These are phyloP conservation scores for Rutidosis leptorrhynchoides DNA, from an alignment of 129 eudicot genomes.

Conservation along the genomic window DNA sequence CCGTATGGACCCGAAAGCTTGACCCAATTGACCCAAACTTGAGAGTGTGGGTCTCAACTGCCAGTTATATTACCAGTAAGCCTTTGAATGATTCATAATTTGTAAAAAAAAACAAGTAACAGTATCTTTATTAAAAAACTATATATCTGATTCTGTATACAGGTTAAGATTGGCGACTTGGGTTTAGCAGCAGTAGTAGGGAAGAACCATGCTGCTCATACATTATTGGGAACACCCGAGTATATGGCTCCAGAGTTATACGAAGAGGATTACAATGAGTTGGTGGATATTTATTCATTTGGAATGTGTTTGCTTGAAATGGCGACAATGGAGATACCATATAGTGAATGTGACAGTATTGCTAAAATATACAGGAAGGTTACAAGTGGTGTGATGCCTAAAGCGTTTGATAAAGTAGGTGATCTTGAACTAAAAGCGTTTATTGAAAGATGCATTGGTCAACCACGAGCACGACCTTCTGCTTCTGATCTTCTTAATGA, in stretches of 20 bases:
- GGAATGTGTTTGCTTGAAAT: constrained; percentile 92
- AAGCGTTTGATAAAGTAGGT: constrained; percentile 50
- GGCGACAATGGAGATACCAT: constrained; percentile 78
- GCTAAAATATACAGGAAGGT: constrained; percentile 74
- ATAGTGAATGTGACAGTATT: constrained; percentile 66
- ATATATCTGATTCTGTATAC: neutral
- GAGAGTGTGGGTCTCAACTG: too few species aligned
- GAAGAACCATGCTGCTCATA: constrained; percentile 66
- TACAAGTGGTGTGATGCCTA: constrained; percentile 56
- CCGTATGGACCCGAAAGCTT: too few species aligned
- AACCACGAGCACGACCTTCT: constrained; percentile 57
- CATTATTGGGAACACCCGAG: constrained; percentile 74
- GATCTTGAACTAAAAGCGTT: constrained; percentile 62
- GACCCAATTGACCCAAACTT: too few species aligned
- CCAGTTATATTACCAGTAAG: neutral
- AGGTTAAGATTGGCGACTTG: constrained; percentile 81
- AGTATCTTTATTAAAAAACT: neutral
- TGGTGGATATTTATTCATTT: constrained; percentile 80
- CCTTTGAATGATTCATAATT: neutral
- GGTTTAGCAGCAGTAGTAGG: constrained; percentile 76
- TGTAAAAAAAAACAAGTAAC: neutral
- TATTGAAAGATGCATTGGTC: constrained; percentile 64
- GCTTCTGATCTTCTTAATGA: constrained; percentile 72
- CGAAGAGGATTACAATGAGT: constrained; percentile 71
- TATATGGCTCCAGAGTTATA: constrained; percentile 74